These are phyloP conservation scores for Lathyrus aphaca DNA, from an alignment of 306 rosid species.

Conservation along the genomic window DNA sequence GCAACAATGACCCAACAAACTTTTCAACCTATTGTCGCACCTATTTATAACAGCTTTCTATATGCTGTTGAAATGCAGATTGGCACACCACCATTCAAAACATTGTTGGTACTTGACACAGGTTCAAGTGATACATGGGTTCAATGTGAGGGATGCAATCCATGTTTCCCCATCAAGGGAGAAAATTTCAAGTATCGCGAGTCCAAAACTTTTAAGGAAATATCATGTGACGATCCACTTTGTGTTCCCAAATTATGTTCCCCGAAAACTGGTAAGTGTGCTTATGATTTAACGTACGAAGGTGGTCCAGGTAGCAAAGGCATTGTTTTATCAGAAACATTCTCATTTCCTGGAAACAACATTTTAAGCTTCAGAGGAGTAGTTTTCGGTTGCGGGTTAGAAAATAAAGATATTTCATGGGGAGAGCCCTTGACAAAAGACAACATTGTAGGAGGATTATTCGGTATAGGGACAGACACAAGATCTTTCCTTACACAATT, in stretches of 20 bases:
- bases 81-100: neutral
- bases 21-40: neutral
- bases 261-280: neutral
- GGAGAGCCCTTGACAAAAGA: neutral
- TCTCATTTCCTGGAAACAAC: neutral
- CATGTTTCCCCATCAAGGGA: slow-evolving; percentile 13
- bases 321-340: slow-evolving; percentile 1
- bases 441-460: neutral
- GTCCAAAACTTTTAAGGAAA: neutral
- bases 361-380: neutral
- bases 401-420: neutral
- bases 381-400: neutral
- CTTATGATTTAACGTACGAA: neutral
- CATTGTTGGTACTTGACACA: neutral
- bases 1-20: neutral
- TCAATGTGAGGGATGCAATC: slow-evolving; percentile 17
- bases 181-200: neutral
- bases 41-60: neutral
- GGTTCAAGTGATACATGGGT: neutral
- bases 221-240: slow-evolving; percentile 7
- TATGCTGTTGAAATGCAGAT: neutral
- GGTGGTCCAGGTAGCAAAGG: neutral
- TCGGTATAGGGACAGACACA: slow-evolving; percentile 2
- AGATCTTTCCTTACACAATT: neutral
- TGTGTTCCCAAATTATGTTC: slow-evolving; percentile 6